Base-by-base conservation (phyloP, 129 eudicot species). In the Calendula officinalis region DNA sequence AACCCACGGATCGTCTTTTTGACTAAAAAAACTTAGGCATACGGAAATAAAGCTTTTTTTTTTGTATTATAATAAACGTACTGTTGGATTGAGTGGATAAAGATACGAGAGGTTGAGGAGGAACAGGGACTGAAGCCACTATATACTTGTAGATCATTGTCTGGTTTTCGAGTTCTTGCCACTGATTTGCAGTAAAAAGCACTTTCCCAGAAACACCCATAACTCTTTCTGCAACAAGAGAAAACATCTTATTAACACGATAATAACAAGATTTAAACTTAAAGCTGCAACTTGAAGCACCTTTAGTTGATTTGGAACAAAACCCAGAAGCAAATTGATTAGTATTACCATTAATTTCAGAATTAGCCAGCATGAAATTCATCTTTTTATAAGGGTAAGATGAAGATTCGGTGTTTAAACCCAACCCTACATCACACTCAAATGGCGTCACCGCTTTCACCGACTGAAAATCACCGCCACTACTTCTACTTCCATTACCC, bases 151-250 rank as follows among this genome's bases (percentile, higher is more conserved):
- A 85, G 40, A 88, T 84, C 62, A 64, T 74, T 40, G 76, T 81
- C 81, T 88, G 96, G 62, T 84, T 79, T 51, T 88, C 86, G 56
- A 88, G 83, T 47, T 88, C 96, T 67, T 77, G 74, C 88, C 91
- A 66, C 77, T 88, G 96, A 54, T 76, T 68, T 32, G 84, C 82
- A 69, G 88, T 82, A 69, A 82, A 86, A 59, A 72, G 57, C 13
- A 54, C 61, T 46, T 55, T 80, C 12, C 71, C 60, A 17, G 71
- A 61, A 61, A 43, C 62, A 14, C 65, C 59, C 73, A 79, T 62
- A 22, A 66, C 84, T 64, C 55, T 80, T 56, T 67, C 87, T 78
- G 74, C 76, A 68, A 70, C 50, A 60, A 6, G 34, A 30, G 53
- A 13, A 9, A 46, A 60, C 50, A 2, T 22, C 5, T 6, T 45